These are phyloP conservation scores for Penicillium salamii DNA, from an alignment of 495 filamentous ascomycete genomes.

Conservation along the genomic window DNA sequence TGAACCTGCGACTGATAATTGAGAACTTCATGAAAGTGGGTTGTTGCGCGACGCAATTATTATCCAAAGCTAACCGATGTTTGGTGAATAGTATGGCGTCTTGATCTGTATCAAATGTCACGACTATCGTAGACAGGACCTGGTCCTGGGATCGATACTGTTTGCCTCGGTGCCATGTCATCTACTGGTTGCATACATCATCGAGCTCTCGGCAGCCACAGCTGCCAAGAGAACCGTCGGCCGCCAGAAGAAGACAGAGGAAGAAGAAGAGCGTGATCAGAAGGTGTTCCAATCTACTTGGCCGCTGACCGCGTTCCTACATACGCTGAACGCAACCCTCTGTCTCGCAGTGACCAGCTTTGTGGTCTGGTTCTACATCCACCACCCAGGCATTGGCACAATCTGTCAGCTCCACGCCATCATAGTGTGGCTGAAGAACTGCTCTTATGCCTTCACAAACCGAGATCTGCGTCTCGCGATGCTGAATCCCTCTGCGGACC, in stretches of 20 bases:
- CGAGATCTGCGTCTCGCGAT: constrained; percentile 88
- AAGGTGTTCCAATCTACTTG: constrained; percentile 66
- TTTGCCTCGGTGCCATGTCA: constrained; percentile 87
- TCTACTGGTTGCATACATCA: constrained; percentile 81
- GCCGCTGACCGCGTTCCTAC: constrained; percentile 70
- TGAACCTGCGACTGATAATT: constrained; percentile 88
- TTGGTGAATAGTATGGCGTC: constrained; percentile 72
- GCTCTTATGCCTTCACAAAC: constrained; percentile 95
- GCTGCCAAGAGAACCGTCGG: constrained; percentile 68
- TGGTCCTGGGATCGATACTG: constrained; percentile 69
- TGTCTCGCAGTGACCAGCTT: constrained; percentile 77
- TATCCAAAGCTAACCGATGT: constrained; percentile 3
- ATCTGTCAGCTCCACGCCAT: constrained; percentile 87
- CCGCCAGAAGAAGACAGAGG: constrained; percentile 57
- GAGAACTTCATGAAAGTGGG: constrained; percentile 94
- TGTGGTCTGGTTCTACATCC: constrained; percentile 82
- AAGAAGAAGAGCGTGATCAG: constrained; percentile 48
- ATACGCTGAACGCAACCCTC: constrained; percentile 79
- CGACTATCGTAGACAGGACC: constrained; percentile 77
- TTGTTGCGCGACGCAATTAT: neutral
- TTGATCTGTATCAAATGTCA: constrained; percentile 89
- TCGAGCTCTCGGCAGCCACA: constrained; percentile 76
- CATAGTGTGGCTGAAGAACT: constrained; percentile 92
- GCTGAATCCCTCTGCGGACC: constrained; percentile 59
- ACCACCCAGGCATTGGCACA: constrained; percentile 92